phyloP scores from a whole-genome alignment of 352 stramenopile species.

The Pythium folliculosum region DNA sequence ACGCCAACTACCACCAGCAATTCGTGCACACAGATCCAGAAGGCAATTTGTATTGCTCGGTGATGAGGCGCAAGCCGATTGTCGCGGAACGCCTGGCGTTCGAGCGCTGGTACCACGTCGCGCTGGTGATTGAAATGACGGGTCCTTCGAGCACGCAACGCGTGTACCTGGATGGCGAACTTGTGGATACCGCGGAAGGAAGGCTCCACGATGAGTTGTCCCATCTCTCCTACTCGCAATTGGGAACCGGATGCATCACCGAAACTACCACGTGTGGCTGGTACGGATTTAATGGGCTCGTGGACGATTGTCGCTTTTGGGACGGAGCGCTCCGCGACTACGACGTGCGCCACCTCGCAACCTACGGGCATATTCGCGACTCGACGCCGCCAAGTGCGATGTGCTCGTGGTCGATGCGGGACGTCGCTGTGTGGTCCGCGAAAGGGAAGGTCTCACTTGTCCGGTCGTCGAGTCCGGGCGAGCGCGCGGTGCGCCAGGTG shows the following conservation, averaged over 20 bases:
- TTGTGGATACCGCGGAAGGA: neutral
- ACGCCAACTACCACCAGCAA: conserved; percentile 44
- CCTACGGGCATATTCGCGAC: no score
- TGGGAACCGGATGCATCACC: no score
- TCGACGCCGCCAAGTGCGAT: neutral
- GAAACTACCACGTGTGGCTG: no score
- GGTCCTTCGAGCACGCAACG: conserved; percentile 1
- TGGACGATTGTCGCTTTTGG: neutral
- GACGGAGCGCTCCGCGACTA: neutral
- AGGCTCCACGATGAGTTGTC: neutral
- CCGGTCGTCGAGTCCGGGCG: neutral
- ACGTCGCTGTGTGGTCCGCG: neutral
- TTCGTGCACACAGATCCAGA: conserved; percentile 38
- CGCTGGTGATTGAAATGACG: neutral
- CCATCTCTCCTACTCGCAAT: no score
- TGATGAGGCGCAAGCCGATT: conserved; percentile 25
- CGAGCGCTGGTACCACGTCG: conserved; percentile 55
- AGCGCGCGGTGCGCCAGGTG: neutral
- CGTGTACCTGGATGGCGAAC: neutral
- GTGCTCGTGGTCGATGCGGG: neutral
- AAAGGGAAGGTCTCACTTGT: neutral
- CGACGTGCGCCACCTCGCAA: no score
- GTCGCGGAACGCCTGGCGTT: neutral
- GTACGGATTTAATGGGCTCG: neutral
- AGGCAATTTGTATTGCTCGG: conserved; percentile 41